Evolutionary conservation across 441 rosid genomes (phyloP), one percentile per base, ranked within the genome.

Genomic region (Gossypium gossypioides): DNA sequence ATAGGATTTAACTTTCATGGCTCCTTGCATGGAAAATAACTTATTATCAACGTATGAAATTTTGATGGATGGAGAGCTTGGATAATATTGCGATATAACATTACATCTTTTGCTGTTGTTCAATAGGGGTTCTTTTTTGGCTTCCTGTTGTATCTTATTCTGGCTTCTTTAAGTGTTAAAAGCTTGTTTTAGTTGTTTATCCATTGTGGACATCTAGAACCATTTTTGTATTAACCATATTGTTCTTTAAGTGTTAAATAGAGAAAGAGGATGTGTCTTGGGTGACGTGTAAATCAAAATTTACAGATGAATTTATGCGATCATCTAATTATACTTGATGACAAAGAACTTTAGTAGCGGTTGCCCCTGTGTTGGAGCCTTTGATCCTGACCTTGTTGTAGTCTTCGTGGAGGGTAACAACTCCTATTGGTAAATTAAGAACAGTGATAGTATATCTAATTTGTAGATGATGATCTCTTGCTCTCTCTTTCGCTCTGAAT

Each of bases 401-500:
- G 34, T 21, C 22, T 8, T 27, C 29, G 1, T 51, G 60, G 40
- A 50, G 25, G 57, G 71, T 9, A 29, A 32, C 40, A 19, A 16
- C 9, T 29, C 2, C 2, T 16, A 16, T 52, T 52, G 61, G 61
- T 29, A 52, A 52, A 52, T 32, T 51, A 32, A 10, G 61, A 60
- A 34, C 48, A 16, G 25, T 18, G 10, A 16, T 25, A 3, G 9
- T 50, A 25, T 6, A 25, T 48, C 42, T 24, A 24, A 8, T 51
- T 34, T 29, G 60, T 51, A 27, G 25, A 27, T 15, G 24, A 15
- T 51, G 22, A 22, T 13, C 1, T 1, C 4, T 68, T 15, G 50
- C 10, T 64, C 69, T 64, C 55, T 21, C 69, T 64, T 24, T 68
- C 69, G 3, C 24, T 66, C 21, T 46, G 46, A 46, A 65, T 37